These are phyloP conservation scores for Martiniozyma asiatica DNA, from an alignment of 1,139 yeast genomes.

Conservation along the genomic window DNA sequence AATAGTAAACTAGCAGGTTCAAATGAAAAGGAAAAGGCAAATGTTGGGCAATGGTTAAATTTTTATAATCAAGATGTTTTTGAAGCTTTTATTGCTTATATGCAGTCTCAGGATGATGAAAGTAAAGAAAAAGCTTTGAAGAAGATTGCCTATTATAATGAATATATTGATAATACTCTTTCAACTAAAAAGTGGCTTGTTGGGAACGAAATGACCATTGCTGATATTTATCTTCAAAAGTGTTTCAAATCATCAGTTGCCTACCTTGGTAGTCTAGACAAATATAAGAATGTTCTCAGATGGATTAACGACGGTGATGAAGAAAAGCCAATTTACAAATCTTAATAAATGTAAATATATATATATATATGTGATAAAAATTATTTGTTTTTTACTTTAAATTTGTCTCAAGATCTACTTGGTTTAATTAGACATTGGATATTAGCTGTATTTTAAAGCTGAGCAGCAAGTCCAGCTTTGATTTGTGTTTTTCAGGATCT, in stretches of 20 bases:
- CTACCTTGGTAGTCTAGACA: not conserved
- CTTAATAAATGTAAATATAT: too few relatives aligned
- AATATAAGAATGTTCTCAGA: conserved; percentile 2
- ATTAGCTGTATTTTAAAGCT: too few relatives aligned
- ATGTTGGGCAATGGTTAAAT: conserved; percentile 20
- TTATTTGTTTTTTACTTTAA: too few relatives aligned
- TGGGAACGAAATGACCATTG: conserved; percentile 3
- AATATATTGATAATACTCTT: conserved; percentile 5
- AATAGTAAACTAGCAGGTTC: conserved; percentile 13
- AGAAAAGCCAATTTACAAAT: not conserved
- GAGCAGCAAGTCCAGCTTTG: too few relatives aligned
- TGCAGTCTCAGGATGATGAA: conserved; percentile 1
- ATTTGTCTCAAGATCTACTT: too few relatives aligned
- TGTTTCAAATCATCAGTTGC: too few relatives aligned
- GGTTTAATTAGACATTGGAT: too few relatives aligned
- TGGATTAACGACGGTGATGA: conserved; percentile 1
- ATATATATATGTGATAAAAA: too few relatives aligned
- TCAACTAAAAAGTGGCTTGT: conserved; percentile 3
- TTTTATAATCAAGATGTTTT: conserved; percentile 19
- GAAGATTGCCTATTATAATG: not conserved
- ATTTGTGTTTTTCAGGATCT: too few relatives aligned
- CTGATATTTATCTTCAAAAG: conserved; percentile 7
- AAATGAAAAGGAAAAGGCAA: conserved; percentile 18
- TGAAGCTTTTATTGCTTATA: conserved; percentile 1
- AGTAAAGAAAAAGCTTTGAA: conserved; percentile 2